Base-by-base conservation (phyloP, 768 basidiomycete species). In the Coprinopsis sp. region DNA sequence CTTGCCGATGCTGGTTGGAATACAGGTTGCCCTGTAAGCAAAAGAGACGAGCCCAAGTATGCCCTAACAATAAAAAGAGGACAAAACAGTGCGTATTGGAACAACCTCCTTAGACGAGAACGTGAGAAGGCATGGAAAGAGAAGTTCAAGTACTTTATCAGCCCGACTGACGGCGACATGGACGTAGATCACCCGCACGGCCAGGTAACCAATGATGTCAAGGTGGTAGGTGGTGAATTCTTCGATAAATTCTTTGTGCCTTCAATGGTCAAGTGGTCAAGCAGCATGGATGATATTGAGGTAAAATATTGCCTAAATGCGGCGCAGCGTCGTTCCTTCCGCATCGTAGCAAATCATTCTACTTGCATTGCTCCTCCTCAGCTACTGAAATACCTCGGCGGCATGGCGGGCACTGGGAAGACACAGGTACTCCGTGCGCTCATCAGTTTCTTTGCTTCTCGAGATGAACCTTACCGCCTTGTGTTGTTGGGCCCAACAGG, bases 341-440 rank as follows among this genome's bases (percentile, higher is more conserved):
- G 53, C 1, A 58, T 65, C n/a, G 52, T 68, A 11, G 58, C 60
- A 3, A 53, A 65, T 30, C 66, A 66, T 55, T 41, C 53, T 3
- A 22, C 40, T 22, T 11, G 8, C 10, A 24, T 13, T 3, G 23
- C 46, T 13, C 33, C 52, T 3, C 52, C 56, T 0, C 64, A 57
- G 16, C 39, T 70, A 0, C 52, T 52, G 37, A 63, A 69, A 63
- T 62, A 66, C 38, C 33, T 68, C 2, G 64, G 61, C 16, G 67
- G 67, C 3, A 58, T 62, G 50, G 64, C 62, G 33, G 67, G 66
- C 0, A 65, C 65, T 11, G 64, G 66, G 0, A 70, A 68, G 46
- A 55, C 60, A 0, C 59, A 62, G 22, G 64, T 70, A 0, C 53
- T 70, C 2, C 50, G 60, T 37, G 57, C 64, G 14, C 3, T 63